Base-by-base conservation (phyloP, 2,329 filamentous ascomycete species). In the Penicillium frequentans region DNA sequence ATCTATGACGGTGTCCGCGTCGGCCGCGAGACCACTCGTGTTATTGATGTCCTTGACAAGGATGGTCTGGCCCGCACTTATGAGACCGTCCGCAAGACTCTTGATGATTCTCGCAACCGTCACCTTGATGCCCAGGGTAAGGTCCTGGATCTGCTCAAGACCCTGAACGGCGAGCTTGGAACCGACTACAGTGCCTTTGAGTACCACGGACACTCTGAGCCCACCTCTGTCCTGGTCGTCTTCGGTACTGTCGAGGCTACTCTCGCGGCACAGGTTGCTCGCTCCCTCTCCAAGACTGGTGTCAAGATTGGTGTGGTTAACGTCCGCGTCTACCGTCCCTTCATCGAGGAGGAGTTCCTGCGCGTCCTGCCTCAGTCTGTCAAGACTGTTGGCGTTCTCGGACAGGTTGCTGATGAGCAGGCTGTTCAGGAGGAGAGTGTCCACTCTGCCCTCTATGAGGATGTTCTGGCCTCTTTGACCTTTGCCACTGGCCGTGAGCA, bases 121-220 rank as follows among this genome's bases (percentile, higher is more conserved):
- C 86, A 85, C 64, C 79, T 88, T 4, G 88, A 90, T 73, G 81
- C 83, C 43, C 89, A 90, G 53, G 88, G 86, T 60, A 91, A 89
- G 76, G 81, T 87, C n/a, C 74, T 87, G 45, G 86, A 86, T 64
- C 78, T 93, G 8, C 79, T 96, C 50, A 83, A 85, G 61, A 83
- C 88, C 23, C 87, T 96, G 77, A 99, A 98, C 76, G 86, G 86
- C 61, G 92, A 98, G 79, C 86, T 99, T 24, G 95, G 93, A 57
- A 98, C 95, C 45, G 87, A 93, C 64, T 99, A 99, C 74, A 85
- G 88, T 68, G 86, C 91, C 7, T 99, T 98, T 67, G 95, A 99
- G 78, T 99, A 99, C 79, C 85, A 89, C 68, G 95, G 95, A 24
- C 91, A 98, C 71, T 80, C 85, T 49, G 80, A 86, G 44, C 86